Percentiles rank a stretch among this genome's conserved stretches.
These are phyloP conservation scores for Trematosphaeria pertusa DNA, from an alignment of 2,329 filamentous ascomycete genomes.

Conservation along the genomic window DNA sequence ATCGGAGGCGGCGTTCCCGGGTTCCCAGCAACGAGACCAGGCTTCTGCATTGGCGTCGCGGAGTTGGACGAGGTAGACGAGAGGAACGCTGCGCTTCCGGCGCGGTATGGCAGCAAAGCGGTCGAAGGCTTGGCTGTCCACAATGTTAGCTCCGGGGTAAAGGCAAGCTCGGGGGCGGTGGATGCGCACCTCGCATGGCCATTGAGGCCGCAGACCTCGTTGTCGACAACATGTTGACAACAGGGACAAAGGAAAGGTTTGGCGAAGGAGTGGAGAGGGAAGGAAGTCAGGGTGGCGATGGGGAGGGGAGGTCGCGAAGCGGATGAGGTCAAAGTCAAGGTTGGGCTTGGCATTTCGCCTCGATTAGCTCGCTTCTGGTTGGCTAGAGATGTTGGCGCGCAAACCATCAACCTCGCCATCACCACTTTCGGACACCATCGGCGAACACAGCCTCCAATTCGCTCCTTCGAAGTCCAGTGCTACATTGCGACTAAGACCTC, in stretches of 20 bases:
- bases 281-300: constrained; percentile 41
- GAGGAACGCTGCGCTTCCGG: constrained; percentile 66
- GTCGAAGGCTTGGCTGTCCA: constrained; percentile 69
- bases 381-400: constrained; percentile 20
- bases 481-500: background rate
- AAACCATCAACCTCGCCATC: constrained; percentile 24
- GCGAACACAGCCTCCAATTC: constrained; percentile 22
- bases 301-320: constrained; percentile 28
- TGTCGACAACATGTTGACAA: constrained; percentile 58
- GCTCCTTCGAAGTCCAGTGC: constrained; percentile 7
- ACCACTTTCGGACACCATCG: constrained; percentile 32
- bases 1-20: constrained; percentile 60
- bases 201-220: constrained; percentile 60
- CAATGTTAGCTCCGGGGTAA: constrained; percentile 35
- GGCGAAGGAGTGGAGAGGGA: constrained; percentile 47
- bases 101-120: constrained; percentile 68
- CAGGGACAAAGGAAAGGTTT: constrained; percentile 41
- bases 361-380: constrained; percentile 45
- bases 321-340: constrained; percentile 41
- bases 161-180: constrained; percentile 20
- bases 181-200: constrained; percentile 61
- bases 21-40: constrained; percentile 60
- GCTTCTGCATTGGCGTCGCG: constrained; percentile 64
- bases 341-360: constrained; percentile 25
- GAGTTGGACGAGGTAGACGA: constrained; percentile 70